phyloP scores from a whole-genome alignment of 768 basidiomycete species.

The Russula sp. region DNA sequence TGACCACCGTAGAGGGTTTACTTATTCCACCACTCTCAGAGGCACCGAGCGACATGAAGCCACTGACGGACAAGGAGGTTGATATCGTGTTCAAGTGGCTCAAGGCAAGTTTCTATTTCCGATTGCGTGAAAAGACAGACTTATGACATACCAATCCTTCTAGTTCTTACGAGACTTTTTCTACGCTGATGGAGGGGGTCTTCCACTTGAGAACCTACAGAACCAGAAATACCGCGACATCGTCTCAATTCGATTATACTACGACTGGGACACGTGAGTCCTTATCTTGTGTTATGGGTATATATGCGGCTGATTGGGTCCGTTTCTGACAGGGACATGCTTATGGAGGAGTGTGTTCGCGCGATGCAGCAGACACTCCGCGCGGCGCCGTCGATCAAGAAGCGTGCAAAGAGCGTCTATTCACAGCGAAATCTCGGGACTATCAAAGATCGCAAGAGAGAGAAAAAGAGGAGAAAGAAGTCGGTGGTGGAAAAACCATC shows the following conservation, averaged over 20 bases:
- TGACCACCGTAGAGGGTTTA: constrained; percentile 79
- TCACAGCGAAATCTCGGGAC: constrained; percentile 93
- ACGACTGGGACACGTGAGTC: constrained; percentile 90
- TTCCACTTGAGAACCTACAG: constrained; percentile 81
- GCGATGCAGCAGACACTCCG: constrained; percentile 90
- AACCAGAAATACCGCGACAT: constrained; percentile 95
- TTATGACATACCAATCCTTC: constrained; percentile 17
- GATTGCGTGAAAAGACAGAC: not conserved
- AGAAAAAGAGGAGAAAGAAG: constrained; percentile 81
- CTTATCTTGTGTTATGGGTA: constrained; percentile 7
- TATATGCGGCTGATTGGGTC: constrained; percentile 24
- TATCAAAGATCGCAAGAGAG: constrained; percentile 89
- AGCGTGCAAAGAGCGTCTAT: constrained; percentile 90
- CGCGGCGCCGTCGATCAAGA: constrained; percentile 71
- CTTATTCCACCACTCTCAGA: constrained; percentile 91
- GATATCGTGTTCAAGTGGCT: constrained; percentile 99
- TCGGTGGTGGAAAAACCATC: constrained; percentile 80
- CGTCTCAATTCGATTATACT: constrained; percentile 86
- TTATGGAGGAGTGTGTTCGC: constrained; percentile 94
- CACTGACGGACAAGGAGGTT: constrained; percentile 91
- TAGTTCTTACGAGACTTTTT: constrained; percentile 95
- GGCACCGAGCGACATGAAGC: constrained; percentile 82
- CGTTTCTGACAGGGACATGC: constrained; percentile 55
- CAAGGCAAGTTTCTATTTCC: constrained; percentile 55
- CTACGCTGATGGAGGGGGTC: constrained; percentile 90